A percentile compares a stretch with the other conserved stretches of the same genome.
Evolutionary conservation across 2,329 filamentous ascomycete genomes (phyloP).

Genomic region (Fusarium miscanthi): DNA sequence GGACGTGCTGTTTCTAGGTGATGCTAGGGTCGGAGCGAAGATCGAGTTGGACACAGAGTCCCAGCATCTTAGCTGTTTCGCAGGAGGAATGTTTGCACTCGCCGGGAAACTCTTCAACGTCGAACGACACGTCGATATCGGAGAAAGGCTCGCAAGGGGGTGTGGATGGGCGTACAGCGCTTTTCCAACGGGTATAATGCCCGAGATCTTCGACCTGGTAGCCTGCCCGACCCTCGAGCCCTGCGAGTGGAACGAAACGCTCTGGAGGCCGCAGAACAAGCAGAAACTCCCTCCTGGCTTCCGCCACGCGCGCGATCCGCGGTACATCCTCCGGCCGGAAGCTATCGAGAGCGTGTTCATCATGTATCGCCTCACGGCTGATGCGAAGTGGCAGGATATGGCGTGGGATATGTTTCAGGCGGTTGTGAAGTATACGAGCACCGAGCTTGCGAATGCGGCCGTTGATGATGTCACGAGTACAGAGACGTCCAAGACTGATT

Average conservation of each 20-base stretch:
- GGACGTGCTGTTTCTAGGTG: constrained; percentile 65
- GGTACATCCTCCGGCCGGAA: constrained; percentile 64
- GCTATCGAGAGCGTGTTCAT: constrained; percentile 61
- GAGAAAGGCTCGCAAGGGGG: constrained; percentile 61
- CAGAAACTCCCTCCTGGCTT: constrained; percentile 66
- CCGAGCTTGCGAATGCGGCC: constrained; percentile 60
- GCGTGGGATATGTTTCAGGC: constrained; percentile 66
- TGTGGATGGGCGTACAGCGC: constrained; percentile 68
- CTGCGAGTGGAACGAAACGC: constrained; percentile 46
- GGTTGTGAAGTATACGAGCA: constrained; percentile 58
- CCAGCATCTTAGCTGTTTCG: constrained; percentile 73
- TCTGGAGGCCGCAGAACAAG: background rate
- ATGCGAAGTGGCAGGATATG: constrained; percentile 59
- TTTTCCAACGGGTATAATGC: constrained; percentile 68
- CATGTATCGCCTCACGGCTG: constrained; percentile 62
- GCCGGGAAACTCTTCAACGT: constrained; percentile 68
- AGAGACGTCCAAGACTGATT: constrained; percentile 60
- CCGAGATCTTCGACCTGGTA: constrained; percentile 63
- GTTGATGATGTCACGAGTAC: constrained; percentile 56
- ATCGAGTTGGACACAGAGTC: constrained; percentile 45
- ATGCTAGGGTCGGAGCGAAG: constrained; percentile 44
- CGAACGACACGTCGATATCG: constrained; percentile 59
- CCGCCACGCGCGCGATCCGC: constrained; percentile 63
- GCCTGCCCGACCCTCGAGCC: constrained; percentile 53
- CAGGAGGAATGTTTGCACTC: constrained; percentile 75